Base-by-base conservation (phyloP, 1,284 basidiomycete species). In the Tilletia walkeri region DNA sequence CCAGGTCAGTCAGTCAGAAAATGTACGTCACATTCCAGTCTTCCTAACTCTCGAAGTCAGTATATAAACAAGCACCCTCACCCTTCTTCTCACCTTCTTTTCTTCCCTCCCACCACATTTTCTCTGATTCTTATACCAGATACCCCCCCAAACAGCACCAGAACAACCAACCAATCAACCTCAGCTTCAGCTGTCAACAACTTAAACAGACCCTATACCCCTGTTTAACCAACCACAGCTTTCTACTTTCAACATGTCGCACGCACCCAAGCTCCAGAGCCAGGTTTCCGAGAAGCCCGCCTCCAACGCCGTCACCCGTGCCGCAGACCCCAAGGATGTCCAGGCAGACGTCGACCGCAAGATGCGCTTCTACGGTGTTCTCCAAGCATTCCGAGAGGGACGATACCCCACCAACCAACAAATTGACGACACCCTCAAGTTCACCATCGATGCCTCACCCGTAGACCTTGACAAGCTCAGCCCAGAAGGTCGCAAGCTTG, bases 361-460 rank as follows among this genome's bases (percentile, higher is more conserved):
- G 75, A 75, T 80, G 73, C 73, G 78, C 56, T 76, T 81, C 72
- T 80, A 74, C 59, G 80, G 80, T 63, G 75, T 81, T 67, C 75
- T 81, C 71, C 80, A 80, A 67, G 73, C 80, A 48, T 80, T 81
- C 76, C 76, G 76, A 59, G 75, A 78, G 70, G 80, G 80, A 34
- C 74, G 78, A 41, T 80, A 78, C 75, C 80, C 80, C 45, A 78
- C 80, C 76, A 81, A 81, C 72, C 66, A 76, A 69, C 80, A 81
- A 73, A 79, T 80, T 63, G 76, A 80, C 67, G 67, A 47, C 41
- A 67, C 77, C 50, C 77, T 78, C 70, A 72, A 74, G 69, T 81
- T 78, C 71, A 76, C 77, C 18, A 71, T 76, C 50, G 68, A 73
- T 54, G 74, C 74, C 69, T 75, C 72, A 68, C 80, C 80, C 67